Base-by-base conservation (phyloP, 78 protist species). In the Dictyostelium capitatum region DNA sequence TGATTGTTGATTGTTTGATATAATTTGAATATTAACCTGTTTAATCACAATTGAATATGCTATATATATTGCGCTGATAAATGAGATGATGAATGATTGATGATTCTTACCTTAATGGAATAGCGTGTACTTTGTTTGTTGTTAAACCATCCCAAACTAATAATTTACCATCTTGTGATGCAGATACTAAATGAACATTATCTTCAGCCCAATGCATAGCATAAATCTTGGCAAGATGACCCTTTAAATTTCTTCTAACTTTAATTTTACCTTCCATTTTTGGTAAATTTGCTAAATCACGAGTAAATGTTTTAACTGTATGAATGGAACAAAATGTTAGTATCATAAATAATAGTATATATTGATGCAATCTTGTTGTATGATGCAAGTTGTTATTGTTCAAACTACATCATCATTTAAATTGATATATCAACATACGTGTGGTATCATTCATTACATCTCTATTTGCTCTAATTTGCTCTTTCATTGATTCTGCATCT, bases 141-240 rank as follows among this genome's bases (percentile, higher is more conserved):
- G 98, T 89, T 65, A 92, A 57, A 59, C 98, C 99, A 50, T 98
- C 96, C 99, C 99, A 98, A 32, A 98, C 97, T 25, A 98, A 73
- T 46, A 98, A 96, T 93, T 97, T 97, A 57, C 99, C 99, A 54
- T 98, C 99, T 79, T 98, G 99, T 4, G 98, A 96, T 19, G 99
- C 99, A n/a, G 94, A 72, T 28, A 98, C 99, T 20, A 98, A 79
- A 79, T 97, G 97, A 56, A 74, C 59, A 17, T 67, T 73, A 84
- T 98, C 99, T n/a, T 69, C 62, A 30, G 98, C 79, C 99, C 99
- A 98, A 69, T 95, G 97, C 97, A 98, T 79, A 25, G 99, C 96
- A 80, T 98, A 98, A 73, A 98, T 97, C 90, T 98, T 98, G 32
- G 98, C 98, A 47, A 96, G 83, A 92, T 98, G 99, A 30, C 99